Conservation (phyloP, 352 stramenopile genomes). For the Plasmopara viticola region DNA sequence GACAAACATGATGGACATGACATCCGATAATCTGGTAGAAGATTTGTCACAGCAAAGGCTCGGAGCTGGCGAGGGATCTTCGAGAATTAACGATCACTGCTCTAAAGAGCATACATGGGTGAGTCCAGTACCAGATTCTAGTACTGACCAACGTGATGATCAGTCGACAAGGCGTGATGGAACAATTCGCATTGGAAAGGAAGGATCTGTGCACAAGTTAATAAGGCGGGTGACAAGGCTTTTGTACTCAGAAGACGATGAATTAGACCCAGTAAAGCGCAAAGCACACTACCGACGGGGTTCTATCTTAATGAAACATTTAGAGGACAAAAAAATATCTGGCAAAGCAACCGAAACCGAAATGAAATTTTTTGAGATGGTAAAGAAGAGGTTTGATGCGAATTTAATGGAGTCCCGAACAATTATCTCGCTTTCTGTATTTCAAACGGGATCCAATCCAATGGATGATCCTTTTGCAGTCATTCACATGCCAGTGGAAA, state of each 20-base stretch:
- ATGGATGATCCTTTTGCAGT: slow-evolving; percentile 68
- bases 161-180: slow-evolving; percentile 1
- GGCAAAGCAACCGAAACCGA: slow-evolving; percentile 60
- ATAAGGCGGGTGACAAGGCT: slow-evolving; percentile 40
- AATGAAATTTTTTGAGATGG: slow-evolving; percentile 77
- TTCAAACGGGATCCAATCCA: slow-evolving; percentile 63
- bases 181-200: slow-evolving; percentile 4
- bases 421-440: slow-evolving; percentile 73
- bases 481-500: slow-evolving; percentile 63
- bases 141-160: slow-evolving; percentile 1
- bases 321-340: slow-evolving; percentile 57
- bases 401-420: slow-evolving; percentile 69
- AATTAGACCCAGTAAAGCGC: slow-evolving; percentile 31
- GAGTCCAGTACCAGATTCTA: slow-evolving; percentile 3
- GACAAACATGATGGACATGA: slow-evolving; percentile 43
- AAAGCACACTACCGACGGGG: slow-evolving; percentile 60
- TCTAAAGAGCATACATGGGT: slow-evolving; percentile 14
- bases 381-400: slow-evolving; percentile 63
- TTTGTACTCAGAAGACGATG: slow-evolving; percentile 28
- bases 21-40: slow-evolving; percentile 27
- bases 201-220: slow-evolving; percentile 21
- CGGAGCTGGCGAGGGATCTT: slow-evolving; percentile 7
- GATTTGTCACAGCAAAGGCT: slow-evolving; percentile 9
- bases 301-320: slow-evolving; percentile 64
- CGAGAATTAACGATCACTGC: background rate